phyloP scores from a whole-genome alignment of 768 basidiomycete genomes.

The Jaapia argillacea region DNA sequence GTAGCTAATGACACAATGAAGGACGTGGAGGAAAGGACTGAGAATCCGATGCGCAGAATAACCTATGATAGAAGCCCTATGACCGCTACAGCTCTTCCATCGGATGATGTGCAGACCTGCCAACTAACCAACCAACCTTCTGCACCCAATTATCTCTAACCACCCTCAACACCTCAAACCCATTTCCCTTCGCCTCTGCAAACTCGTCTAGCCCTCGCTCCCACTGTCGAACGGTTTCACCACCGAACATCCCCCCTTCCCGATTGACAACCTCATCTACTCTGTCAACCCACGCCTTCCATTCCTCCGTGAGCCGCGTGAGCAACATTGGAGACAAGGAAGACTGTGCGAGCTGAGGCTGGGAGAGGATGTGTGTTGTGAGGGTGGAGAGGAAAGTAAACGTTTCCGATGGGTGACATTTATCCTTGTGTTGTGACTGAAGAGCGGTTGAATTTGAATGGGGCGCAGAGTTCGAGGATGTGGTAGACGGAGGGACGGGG shows the following conservation, averaged over 20 bases:
- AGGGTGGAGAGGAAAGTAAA: slow-evolving; percentile 62
- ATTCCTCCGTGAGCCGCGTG: slow-evolving; percentile 61
- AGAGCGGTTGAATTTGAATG: slow-evolving; percentile 33
- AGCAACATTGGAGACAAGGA: slow-evolving; percentile 47
- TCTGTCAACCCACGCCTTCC: slow-evolving; percentile 66
- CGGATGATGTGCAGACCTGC: slow-evolving; percentile 18
- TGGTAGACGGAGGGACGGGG: slow-evolving; percentile 16
- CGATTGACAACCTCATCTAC: slow-evolving; percentile 64
- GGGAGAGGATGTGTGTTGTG: slow-evolving; percentile 56
- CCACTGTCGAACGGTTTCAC: slow-evolving; percentile 61
- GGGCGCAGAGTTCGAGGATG: slow-evolving; percentile 15
- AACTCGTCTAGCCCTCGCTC: slow-evolving; percentile 59
- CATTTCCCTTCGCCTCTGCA: slow-evolving; percentile 40
- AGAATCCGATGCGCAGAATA: no score
- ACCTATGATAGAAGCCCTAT: no score
- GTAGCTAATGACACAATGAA: background rate
- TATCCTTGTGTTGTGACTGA: slow-evolving; percentile 49
- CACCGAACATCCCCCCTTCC: slow-evolving; percentile 72
- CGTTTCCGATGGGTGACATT: slow-evolving; percentile 64
- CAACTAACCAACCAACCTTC: slow-evolving; percentile 75
- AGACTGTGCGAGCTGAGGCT: slow-evolving; percentile 56
- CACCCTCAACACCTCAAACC: slow-evolving; percentile 30
- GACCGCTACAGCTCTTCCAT: slow-evolving; percentile 27
- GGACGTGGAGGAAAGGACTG: no score
- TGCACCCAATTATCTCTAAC: slow-evolving; percentile 58